phyloP scores from a whole-genome alignment of 768 basidiomycete species.

The Megacollybia marginata region DNA sequence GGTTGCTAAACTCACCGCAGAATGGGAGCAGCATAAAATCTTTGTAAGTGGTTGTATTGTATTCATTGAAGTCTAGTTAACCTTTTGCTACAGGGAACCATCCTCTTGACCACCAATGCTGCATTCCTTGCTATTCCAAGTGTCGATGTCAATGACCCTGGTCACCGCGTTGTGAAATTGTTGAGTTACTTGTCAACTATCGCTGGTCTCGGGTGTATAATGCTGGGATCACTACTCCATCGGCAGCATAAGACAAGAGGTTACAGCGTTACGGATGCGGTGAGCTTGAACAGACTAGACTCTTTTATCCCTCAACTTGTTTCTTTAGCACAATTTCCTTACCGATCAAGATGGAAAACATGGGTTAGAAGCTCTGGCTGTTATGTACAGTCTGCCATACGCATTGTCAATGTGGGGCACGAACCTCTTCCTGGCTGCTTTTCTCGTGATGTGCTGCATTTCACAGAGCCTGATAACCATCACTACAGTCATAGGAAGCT shows the following conservation, averaged over 20 bases:
- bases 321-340: background rate
- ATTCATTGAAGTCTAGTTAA: background rate
- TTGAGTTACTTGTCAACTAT: conserved; percentile 25
- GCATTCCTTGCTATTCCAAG: conserved; percentile 36
- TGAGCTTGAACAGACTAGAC: background rate
- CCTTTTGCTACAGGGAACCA: conserved; percentile 24
- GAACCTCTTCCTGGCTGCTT: conserved; percentile 4
- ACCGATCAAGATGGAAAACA: background rate
- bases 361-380: background rate
- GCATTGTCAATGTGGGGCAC: conserved; percentile 1
- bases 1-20: conserved; percentile 19
- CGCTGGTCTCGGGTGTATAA: conserved; percentile 22
- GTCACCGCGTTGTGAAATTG: conserved; percentile 20
- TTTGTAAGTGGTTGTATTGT: conserved; percentile 20
- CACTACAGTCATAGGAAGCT: background rate
- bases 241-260: conserved; percentile 12
- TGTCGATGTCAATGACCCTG: conserved; percentile 11
- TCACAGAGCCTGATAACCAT: background rate
- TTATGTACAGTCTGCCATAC: conserved; percentile 6
- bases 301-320: background rate
- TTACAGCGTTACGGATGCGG: conserved; percentile 4
- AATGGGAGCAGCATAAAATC: conserved; percentile 29
- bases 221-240: conserved; percentile 19
- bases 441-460: conserved; percentile 4
- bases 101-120: conserved; percentile 35